phyloP scores from a whole-genome alignment of 352 stramenopile species.

The Halophytophthora batemanensis region DNA sequence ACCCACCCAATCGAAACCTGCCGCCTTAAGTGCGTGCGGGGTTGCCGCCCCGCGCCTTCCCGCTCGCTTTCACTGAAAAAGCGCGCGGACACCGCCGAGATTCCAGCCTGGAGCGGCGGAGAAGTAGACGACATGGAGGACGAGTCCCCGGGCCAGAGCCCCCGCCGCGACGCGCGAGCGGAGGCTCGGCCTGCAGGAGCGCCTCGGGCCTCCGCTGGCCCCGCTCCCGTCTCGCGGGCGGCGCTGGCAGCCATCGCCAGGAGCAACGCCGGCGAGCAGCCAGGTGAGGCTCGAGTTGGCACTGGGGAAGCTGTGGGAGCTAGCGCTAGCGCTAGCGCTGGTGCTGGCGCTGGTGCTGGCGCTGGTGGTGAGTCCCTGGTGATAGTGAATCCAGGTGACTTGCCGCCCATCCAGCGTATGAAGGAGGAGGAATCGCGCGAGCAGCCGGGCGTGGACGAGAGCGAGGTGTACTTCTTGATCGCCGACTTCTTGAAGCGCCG shows the following conservation, averaged over 20 bases:
- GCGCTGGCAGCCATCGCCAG: slow-evolving; percentile 15
- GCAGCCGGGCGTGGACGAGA: slow-evolving; percentile 20
- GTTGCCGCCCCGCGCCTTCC: too few relatives aligned
- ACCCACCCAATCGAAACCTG: too few relatives aligned
- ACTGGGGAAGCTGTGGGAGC: not conserved
- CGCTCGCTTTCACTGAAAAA: too few relatives aligned
- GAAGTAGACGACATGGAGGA: slow-evolving; percentile 15
- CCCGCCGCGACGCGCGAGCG: slow-evolving; percentile 4
- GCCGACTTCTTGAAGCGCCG: slow-evolving; percentile 79
- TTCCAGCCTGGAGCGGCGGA: too few relatives aligned
- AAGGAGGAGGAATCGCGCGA: not conserved
- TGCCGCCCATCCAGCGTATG: not conserved
- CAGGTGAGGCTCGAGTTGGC: not conserved
- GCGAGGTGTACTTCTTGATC: slow-evolving; percentile 85
- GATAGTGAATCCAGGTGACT: not conserved
- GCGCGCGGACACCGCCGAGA: too few relatives aligned
- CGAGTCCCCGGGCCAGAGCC: slow-evolving; percentile 8
- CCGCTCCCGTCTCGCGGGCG: slow-evolving; percentile 9
- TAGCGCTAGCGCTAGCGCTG: not conserved
- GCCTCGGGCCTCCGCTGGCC: not conserved
- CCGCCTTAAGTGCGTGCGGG: too few relatives aligned
- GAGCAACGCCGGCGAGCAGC: not conserved
- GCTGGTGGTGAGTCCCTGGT: not conserved
- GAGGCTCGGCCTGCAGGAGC: not conserved
- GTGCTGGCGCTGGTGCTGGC: not conserved